Evolutionary conservation across 495 filamentous ascomycete genomes (phyloP).

Genomic region (Rusavskia elegans): DNA sequence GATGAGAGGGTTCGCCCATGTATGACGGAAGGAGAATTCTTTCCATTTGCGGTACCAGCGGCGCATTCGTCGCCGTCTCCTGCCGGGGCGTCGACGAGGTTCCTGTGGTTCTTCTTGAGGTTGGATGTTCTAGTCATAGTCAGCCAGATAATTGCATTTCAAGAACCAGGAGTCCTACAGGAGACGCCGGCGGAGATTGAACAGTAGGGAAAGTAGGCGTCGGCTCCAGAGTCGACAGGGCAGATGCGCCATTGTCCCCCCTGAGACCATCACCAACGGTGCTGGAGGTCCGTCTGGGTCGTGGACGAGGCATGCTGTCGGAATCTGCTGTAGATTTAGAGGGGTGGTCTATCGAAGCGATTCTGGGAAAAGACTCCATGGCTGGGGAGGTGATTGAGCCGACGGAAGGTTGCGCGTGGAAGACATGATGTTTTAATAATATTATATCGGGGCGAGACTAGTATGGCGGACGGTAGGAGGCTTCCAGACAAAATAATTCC

Average conservation of each 20-base stretch:
- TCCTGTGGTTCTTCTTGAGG: conserved; percentile 8
- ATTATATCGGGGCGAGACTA: neutral
- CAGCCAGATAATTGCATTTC: neutral
- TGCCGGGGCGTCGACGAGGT: conserved; percentile 19
- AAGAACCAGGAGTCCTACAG: conserved; percentile 17
- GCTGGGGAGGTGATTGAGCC: neutral
- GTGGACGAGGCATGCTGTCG: conserved; percentile 11
- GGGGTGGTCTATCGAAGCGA: neutral
- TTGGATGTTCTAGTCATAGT: conserved; percentile 10
- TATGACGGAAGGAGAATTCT: conserved; percentile 51
- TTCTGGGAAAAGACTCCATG: neutral
- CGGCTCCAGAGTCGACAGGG: conserved; percentile 36
- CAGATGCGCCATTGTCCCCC: conserved; percentile 35
- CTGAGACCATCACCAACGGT: conserved; percentile 33
- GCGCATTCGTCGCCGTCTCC: conserved; percentile 37
- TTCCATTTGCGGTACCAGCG: conserved; percentile 50
- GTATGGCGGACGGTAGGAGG: too few species aligned
- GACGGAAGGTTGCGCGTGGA: neutral
- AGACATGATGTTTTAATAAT: neutral
- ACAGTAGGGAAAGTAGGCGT: conserved; percentile 29
- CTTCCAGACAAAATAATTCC: too few species aligned
- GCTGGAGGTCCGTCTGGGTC: conserved; percentile 30
- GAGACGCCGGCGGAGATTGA: conserved; percentile 21
- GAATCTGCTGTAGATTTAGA: neutral
- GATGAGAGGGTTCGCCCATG: conserved; percentile 66